Conservation (phyloP, 2,329 filamentous ascomycete genomes). For the Nothophaeocryptopus gaeumannii region DNA sequence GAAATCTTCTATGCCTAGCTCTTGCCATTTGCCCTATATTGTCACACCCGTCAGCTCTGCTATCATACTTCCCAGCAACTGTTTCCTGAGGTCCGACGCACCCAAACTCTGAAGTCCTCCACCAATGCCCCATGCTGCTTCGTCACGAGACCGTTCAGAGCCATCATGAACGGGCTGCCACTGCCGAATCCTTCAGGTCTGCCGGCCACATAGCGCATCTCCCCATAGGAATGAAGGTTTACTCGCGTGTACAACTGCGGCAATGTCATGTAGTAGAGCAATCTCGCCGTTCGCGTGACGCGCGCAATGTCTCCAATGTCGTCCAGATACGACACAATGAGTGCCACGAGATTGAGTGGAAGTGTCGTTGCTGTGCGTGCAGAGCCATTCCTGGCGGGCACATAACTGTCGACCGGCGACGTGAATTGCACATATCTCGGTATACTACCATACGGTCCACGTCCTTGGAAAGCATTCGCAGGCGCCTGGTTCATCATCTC, state of each 20-base stretch:
- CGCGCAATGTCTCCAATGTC: conserved; percentile 58
- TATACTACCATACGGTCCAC: no score
- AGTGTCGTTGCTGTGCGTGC: conserved; percentile 34
- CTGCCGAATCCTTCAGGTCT: conserved; percentile 60
- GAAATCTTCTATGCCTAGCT: conserved; percentile 57
- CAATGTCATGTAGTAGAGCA: conserved; percentile 64
- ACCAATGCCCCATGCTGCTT: conserved; percentile 54
- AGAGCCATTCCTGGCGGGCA: conserved; percentile 6
- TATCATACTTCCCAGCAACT: not conserved
- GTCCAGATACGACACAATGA: conserved; percentile 58
- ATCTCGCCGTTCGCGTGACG: conserved; percentile 58
- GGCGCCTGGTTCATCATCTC: conserved; percentile 7
- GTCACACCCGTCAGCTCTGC: not conserved
- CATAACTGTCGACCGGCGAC: conserved; percentile 22
- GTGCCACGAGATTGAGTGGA: conserved; percentile 58
- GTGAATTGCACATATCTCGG: conserved; percentile 20
- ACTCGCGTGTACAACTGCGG: conserved; percentile 59
- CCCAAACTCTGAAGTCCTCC: conserved; percentile 48
- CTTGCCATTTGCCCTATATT: conserved; percentile 54
- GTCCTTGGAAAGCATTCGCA: conserved; percentile 11
- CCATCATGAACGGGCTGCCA: conserved; percentile 62
- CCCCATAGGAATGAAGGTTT: conserved; percentile 56
- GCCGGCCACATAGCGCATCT: conserved; percentile 58
- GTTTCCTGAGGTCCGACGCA: not conserved
- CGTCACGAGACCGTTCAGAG: conserved; percentile 60